Percentiles rank a stretch among this genome's conserved stretches.
These are phyloP conservation scores for Ophiostoma piceae DNA, from an alignment of 2,329 filamentous ascomycete species.

Conservation along the genomic window DNA sequence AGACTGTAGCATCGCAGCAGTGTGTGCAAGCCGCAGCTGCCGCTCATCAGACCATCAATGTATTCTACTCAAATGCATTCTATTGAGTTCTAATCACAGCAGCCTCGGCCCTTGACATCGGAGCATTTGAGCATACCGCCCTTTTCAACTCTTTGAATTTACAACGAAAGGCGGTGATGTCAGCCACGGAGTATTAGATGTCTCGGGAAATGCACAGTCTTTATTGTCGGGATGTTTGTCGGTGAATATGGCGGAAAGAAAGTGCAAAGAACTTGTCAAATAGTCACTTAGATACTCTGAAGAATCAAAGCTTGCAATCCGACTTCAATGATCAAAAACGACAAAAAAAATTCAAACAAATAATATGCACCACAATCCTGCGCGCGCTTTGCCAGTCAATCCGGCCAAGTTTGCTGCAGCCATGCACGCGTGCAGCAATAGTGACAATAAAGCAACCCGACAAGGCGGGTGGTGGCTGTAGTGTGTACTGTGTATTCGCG, in stretches of 20 bases:
- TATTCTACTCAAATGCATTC: no score
- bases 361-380: background rate
- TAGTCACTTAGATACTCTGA: no score
- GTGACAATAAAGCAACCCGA: constrained; percentile 5
- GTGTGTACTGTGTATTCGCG: no score
- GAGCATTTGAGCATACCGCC: constrained; percentile 1
- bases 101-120: background rate
- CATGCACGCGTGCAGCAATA: background rate
- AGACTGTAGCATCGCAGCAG: no score
- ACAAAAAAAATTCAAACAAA: background rate
- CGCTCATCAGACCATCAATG: no score
- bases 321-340: background rate
- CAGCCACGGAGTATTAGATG: background rate
- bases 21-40: no score
- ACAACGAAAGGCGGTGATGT: background rate
- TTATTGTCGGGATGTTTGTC: background rate
- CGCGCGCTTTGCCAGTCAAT: background rate
- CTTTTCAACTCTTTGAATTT: background rate
- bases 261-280: no score
- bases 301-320: no score
- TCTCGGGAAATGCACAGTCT: constrained; percentile 3
- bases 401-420: background rate
- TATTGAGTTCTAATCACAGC: no score
- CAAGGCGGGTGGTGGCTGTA: background rate
- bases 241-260: background rate